Conservation (phyloP, 371 early-diverging fungal species). For the Nematocida minor region DNA sequence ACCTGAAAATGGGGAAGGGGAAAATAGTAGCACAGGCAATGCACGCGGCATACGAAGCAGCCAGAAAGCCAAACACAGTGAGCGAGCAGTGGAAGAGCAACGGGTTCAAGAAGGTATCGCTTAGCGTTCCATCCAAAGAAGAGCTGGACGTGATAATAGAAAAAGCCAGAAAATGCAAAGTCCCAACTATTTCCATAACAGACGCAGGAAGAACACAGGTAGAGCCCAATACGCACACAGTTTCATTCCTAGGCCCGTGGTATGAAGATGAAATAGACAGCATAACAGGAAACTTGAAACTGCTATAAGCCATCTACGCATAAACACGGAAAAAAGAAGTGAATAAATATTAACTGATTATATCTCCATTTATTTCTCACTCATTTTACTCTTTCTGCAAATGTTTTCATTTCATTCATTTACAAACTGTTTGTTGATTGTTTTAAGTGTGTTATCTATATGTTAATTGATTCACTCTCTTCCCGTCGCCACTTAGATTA, state of each 20-base stretch:
- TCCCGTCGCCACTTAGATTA: no score
- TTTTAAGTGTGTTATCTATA: constrained; percentile 2
- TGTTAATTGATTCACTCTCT: no score
- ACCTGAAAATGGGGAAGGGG: constrained; percentile 63
- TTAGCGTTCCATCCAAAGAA: constrained; percentile 51
- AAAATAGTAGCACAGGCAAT: constrained; percentile 63
- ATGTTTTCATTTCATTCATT: not conserved
- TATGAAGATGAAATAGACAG: constrained; percentile 37
- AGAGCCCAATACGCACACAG: constrained; percentile 82
- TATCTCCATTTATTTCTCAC: not conserved
- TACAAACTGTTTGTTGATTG: not conserved
- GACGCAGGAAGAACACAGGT: constrained; percentile 97
- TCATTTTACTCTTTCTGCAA: not conserved
- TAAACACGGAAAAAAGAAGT: not conserved
- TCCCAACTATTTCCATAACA: constrained; percentile 44
- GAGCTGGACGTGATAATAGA: constrained; percentile 31
- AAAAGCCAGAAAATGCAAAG: not conserved
- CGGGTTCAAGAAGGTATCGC: constrained; percentile 56
- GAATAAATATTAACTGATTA: not conserved
- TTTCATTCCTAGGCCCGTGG: constrained; percentile 84
- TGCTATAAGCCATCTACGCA: constrained; percentile 10
- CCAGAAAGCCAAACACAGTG: constrained; percentile 10
- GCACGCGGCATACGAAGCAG: constrained; percentile 58
- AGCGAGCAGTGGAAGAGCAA: constrained; percentile 49
- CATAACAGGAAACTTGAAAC: constrained; percentile 43